A percentile compares a stretch with the other conserved stretches of the same genome.
Conservation (phyloP, 2,329 filamentous ascomycete species). For the Davidsoniella australis region DNA sequence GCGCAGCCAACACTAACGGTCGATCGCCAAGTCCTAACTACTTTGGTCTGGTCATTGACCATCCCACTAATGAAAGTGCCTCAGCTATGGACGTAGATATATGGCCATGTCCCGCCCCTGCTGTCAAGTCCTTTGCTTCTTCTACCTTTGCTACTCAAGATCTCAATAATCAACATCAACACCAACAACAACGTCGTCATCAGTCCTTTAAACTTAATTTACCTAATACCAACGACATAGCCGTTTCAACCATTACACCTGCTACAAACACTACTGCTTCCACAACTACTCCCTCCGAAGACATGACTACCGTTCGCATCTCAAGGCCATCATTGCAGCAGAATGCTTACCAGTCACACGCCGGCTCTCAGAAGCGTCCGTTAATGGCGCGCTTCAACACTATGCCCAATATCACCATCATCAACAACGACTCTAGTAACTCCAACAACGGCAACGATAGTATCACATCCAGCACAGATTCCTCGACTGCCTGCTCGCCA, state of each 20-base stretch:
- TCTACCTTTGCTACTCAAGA: not conserved
- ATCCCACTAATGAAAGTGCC: conserved; percentile 40
- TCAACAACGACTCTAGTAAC: not conserved
- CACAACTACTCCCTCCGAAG: not conserved
- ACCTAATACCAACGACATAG: not conserved
- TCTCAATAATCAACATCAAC: too few relatives aligned
- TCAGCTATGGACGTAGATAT: conserved; percentile 47
- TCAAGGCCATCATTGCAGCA: conserved; percentile 2
- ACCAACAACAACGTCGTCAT: too few relatives aligned
- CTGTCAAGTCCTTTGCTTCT: conserved; percentile 33
- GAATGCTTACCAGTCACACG: conserved; percentile 4
- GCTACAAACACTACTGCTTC: not conserved
- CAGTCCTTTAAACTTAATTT: too few relatives aligned
- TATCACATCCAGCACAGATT: not conserved
- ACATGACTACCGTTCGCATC: conserved; percentile 2
- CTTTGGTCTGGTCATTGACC: conserved; percentile 58
- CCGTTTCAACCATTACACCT: not conserved
- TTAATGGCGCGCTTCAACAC: conserved; percentile 2
- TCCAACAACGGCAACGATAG: not conserved
- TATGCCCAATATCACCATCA: not conserved
- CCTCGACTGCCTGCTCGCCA: not conserved
- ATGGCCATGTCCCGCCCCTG: conserved; percentile 58
- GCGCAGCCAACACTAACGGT: not conserved
- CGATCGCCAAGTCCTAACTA: conserved; percentile 57
- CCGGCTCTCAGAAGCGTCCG: not conserved